A percentile compares a stretch with the other conserved stretches of the same genome.
These are phyloP conservation scores for Phycomyces blakesleeanus DNA, from an alignment of 192 early-diverging fungal genomes.

Conservation along the genomic window DNA sequence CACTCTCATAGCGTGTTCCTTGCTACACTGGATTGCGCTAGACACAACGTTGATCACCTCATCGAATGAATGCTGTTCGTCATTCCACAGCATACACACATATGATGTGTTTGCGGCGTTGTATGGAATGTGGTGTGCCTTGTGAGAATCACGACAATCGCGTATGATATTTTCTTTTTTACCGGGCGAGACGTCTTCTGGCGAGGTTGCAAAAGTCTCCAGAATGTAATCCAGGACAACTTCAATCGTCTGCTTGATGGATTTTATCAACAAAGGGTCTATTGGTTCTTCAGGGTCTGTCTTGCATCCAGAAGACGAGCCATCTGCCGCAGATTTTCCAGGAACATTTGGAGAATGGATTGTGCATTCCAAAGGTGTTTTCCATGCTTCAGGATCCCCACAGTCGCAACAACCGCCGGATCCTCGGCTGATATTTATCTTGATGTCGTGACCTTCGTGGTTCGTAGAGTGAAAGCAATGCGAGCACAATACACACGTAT, in stretches of 20 bases:
- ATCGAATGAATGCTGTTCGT: slow-evolving; percentile 91
- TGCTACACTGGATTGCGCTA: slow-evolving; percentile 55
- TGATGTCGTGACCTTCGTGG: slow-evolving; percentile 91
- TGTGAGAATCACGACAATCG: slow-evolving; percentile 15
- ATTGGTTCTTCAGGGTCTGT: slow-evolving; percentile 48
- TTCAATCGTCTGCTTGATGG: slow-evolving; percentile 77
- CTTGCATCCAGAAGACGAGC: slow-evolving; percentile 4
- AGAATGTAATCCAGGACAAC: slow-evolving; percentile 91
- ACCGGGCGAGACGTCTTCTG: slow-evolving; percentile 22
- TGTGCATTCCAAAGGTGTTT: slow-evolving; percentile 75
- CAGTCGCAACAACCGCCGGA: slow-evolving; percentile 98
- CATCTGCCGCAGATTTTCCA: neutral
- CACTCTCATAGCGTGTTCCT: slow-evolving; percentile 64
- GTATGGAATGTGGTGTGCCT: slow-evolving; percentile 12
- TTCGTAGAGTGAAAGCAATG: slow-evolving; percentile 89
- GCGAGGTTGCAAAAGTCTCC: slow-evolving; percentile 70
- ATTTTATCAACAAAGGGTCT: slow-evolving; percentile 33
- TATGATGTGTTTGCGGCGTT: slow-evolving; percentile 33
- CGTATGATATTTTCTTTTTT: slow-evolving; percentile 8
- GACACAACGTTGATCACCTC: slow-evolving; percentile 84
- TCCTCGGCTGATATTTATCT: slow-evolving; percentile 78
- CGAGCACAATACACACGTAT: slow-evolving; percentile 93
- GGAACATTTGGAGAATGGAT: slow-evolving; percentile 62
- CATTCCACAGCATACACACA: slow-evolving; percentile 92
- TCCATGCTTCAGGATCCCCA: slow-evolving; percentile 96